These are phyloP conservation scores for Penicillium herquei DNA, from an alignment of 495 filamentous ascomycete genomes.

Conservation along the genomic window DNA sequence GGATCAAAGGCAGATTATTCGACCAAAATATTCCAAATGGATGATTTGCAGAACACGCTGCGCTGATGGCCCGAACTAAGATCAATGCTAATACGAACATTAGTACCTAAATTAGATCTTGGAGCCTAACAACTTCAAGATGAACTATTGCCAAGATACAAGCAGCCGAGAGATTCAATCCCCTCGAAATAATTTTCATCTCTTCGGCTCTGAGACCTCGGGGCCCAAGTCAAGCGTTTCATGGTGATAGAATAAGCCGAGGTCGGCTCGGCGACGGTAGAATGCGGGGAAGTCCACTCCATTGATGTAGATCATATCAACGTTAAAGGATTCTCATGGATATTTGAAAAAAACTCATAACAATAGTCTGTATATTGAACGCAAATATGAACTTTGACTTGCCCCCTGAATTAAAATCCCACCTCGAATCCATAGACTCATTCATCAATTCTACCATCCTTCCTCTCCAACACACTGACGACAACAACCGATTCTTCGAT, in stretches of 20 bases:
- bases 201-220: too few species aligned
- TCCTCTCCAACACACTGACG: conserved; percentile 23
- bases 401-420: conserved; percentile 43
- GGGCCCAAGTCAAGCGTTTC: too few species aligned
- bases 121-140: too few species aligned
- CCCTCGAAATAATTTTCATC: too few species aligned
- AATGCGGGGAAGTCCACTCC: conserved; percentile 1
- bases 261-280: not conserved
- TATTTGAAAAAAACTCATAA: not conserved
- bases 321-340: not conserved
- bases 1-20: not conserved
- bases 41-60: not conserved
- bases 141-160: too few species aligned
- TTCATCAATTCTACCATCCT: conserved; percentile 55
- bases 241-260: not conserved
- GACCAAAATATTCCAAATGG: not conserved
- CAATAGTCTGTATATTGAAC: not conserved
- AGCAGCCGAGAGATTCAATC: too few species aligned
- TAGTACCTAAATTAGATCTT: too few species aligned
- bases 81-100: too few species aligned
- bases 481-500: conserved; percentile 62
- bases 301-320: not conserved
- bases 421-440: conserved; percentile 46
- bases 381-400: conserved; percentile 54
- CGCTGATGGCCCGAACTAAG: not conserved